Evolutionary conservation across 805 yeast genomes (phyloP).

Genomic region (Schizosaccharomyces cryophilus): DNA sequence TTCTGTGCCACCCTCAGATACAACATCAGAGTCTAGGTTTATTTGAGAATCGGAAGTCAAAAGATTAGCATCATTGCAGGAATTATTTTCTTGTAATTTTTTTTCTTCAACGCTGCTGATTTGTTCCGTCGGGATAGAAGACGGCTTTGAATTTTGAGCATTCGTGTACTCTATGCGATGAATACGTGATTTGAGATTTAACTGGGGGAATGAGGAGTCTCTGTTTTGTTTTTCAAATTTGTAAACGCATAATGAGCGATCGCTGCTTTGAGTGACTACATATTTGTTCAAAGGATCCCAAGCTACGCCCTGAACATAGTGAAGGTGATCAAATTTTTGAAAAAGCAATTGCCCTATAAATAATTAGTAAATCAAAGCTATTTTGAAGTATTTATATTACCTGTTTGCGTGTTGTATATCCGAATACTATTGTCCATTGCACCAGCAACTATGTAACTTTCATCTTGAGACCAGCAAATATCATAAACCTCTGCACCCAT

Average conservation of each 20-base stretch:
- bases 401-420: slow-evolving; percentile 33
- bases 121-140: too few relatives aligned
- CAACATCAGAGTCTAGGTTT: too few relatives aligned
- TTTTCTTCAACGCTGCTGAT: too few relatives aligned
- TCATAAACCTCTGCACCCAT: slow-evolving; percentile 67
- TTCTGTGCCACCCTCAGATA: too few relatives aligned
- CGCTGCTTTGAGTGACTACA: slow-evolving; percentile 75
- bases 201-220: background rate
- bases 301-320: slow-evolving; percentile 82
- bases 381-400: slow-evolving; percentile 13
- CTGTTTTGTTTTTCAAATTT: background rate
- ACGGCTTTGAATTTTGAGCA: slow-evolving; percentile 6
- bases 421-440: slow-evolving; percentile 73
- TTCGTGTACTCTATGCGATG: slow-evolving; percentile 4
- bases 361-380: background rate
- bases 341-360: slow-evolving; percentile 13
- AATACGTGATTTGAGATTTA: background rate
- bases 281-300: slow-evolving; percentile 79
- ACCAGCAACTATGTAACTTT: slow-evolving; percentile 54
- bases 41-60: too few relatives aligned
- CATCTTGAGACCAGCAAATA: slow-evolving; percentile 77
- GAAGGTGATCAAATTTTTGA: slow-evolving; percentile 49
- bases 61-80: too few relatives aligned
- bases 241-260: slow-evolving; percentile 57
- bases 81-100: too few relatives aligned